phyloP scores from a whole-genome alignment of 352 stramenopile genomes.

The Pythium rhizo-oryzae region DNA sequence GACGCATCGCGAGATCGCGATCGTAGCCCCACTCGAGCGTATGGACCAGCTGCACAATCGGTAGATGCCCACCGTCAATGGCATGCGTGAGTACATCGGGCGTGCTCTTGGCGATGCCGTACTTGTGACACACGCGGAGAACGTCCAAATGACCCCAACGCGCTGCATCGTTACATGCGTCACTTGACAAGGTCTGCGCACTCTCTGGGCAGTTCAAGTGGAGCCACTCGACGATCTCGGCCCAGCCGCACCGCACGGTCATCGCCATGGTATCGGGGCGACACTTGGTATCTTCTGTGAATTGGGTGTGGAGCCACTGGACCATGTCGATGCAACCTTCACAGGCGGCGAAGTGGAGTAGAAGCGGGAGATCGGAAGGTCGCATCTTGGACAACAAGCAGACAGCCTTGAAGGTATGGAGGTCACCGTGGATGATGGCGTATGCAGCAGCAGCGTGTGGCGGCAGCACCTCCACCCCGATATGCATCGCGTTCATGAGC shows the following conservation, averaged over 20 bases:
- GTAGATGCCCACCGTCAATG: not conserved
- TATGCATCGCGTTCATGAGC: not conserved
- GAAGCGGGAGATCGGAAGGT: not conserved
- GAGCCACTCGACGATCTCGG: slow-evolving; percentile 20
- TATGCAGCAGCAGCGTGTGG: not conserved
- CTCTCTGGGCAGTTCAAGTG: slow-evolving; percentile 4
- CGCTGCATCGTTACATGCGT: slow-evolving; percentile 3
- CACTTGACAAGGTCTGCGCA: not conserved
- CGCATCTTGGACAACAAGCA: not conserved
- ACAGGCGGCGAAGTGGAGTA: slow-evolving; percentile 14
- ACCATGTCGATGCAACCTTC: slow-evolving; percentile 14
- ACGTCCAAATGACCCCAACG: slow-evolving; percentile 18
- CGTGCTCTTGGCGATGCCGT: not conserved
- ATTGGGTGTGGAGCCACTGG: slow-evolving; percentile 12
- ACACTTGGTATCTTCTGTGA: not conserved
- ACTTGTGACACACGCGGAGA: slow-evolving; percentile 12
- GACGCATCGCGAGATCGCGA: not conserved
- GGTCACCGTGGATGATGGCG: slow-evolving; percentile 15
- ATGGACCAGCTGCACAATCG: not conserved
- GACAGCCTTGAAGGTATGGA: not conserved
- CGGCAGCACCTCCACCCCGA: too few species aligned
- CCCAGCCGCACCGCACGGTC: slow-evolving; percentile 16
- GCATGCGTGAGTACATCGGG: not conserved
- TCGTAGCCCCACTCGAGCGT: not conserved
- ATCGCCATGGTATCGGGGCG: slow-evolving; percentile 20